Evolutionary conservation across 768 basidiomycete species (phyloP), one percentile per base, ranked within the genome.

Genomic region (Cystofilobasidium ferigula): DNA sequence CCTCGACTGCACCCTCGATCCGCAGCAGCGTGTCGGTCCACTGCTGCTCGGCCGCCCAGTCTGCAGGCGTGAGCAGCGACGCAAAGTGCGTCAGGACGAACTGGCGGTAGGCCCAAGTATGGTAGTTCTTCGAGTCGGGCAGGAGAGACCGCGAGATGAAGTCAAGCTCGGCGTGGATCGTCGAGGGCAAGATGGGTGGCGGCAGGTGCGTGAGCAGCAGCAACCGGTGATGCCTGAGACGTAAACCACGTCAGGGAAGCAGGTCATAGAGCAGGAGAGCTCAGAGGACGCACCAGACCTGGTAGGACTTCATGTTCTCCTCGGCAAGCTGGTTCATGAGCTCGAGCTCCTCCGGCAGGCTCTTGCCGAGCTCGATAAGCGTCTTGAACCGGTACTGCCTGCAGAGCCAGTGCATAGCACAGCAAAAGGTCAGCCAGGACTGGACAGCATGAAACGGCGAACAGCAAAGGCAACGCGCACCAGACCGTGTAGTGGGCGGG

Each of bases 41-140:
- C 22, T 51, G 48, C 40, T 63, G 57, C 63, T 77, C 76, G 16
- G 68, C 64, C 13, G 32, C 59, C 75, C 75, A 76, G 18, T 73
- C 70, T 13, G 68, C 32, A 0, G 38, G 48, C 0, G 54, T 32
- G 4, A 58, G 63, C 1, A 74, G 72, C 7, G 71, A 67, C 5
- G 69, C 73, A 79, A 93, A 93, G 73, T 86, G 84, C 12, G 88
- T 85, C 48, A 95, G 83, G 16, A 92, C 75, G 91, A 92, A 97
- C 75, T 99, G 93, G 9, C 94, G 82, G 76, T 97, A 94, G 10
- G 89, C 88, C 95, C 95, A 99, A 0, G 95, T 98, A 76, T 98
- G 94, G 75, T 99, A 99, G 78, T 99, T 99, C 82, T 99, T 99
- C 53, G 83, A 77, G 73, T 99, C 95, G 26, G 77, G 80, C 10